These are phyloP conservation scores for Fusarium heterosporum DNA, from an alignment of 2,329 filamentous ascomycete genomes.

Conservation along the genomic window DNA sequence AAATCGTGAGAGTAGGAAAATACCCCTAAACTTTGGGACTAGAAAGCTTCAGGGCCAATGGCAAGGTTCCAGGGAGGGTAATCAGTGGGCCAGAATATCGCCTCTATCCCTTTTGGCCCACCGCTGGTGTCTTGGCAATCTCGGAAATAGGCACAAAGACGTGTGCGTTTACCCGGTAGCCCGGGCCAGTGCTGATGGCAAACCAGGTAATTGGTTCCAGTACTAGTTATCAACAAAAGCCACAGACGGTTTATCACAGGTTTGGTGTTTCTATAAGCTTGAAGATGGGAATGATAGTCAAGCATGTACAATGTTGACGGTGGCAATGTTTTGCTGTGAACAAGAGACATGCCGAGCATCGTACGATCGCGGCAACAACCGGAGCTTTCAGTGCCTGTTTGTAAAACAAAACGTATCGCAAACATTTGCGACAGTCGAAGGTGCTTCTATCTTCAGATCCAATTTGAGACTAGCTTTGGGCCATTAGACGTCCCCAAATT, in stretches of 20 bases:
- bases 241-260: background rate
- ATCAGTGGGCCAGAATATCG: slow-evolving; percentile 15
- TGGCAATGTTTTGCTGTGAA: background rate
- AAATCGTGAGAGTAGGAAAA: slow-evolving; percentile 13
- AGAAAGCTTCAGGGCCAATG: slow-evolving; percentile 5
- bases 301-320: background rate
- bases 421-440: no score
- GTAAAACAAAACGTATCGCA: no score
- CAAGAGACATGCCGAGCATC: background rate
- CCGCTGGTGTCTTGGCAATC: slow-evolving; percentile 13
- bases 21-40: slow-evolving; percentile 22
- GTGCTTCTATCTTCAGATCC: no score
- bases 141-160: slow-evolving; percentile 18
- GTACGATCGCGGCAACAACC: background rate
- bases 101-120: slow-evolving; percentile 13
- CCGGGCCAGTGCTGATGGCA: background rate
- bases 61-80: background rate
- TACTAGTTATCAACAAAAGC: background rate
- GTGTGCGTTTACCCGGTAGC: slow-evolving; percentile 1
- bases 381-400: background rate
- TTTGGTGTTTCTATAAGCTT: background rate
- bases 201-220: background rate
- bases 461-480: no score
- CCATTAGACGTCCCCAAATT: background rate
- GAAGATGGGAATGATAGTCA: background rate